Conservation (phyloP, 768 basidiomycete species). For the Flagelloscypha sp. region DNA sequence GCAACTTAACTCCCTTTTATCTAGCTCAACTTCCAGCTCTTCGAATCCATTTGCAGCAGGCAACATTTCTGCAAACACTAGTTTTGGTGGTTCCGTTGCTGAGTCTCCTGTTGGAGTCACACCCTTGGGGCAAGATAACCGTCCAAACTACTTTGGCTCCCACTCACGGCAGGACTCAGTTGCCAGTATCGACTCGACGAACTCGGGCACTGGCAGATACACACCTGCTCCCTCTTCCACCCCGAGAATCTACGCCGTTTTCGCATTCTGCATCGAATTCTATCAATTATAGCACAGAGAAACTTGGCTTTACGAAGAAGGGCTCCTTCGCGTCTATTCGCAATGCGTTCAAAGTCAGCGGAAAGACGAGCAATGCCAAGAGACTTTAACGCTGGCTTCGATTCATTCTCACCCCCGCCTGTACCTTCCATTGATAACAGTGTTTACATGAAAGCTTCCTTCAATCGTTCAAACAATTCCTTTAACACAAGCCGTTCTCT, state of each 20-base stretch:
- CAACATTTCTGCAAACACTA: conserved; percentile 17
- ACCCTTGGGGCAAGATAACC: conserved; percentile 35
- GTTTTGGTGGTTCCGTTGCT: conserved; percentile 33
- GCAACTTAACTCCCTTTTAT: too few species aligned
- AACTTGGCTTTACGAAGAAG: conserved; percentile 66
- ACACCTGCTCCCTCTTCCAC: conserved; percentile 2
- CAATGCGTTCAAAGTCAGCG: conserved; percentile 78
- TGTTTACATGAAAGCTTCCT: conserved; percentile 70
- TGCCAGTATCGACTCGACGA: conserved; percentile 67
- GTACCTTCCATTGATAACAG: conserved; percentile 63
- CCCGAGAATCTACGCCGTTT: conserved; percentile 45
- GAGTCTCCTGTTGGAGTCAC: conserved; percentile 62
- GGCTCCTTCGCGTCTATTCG: conserved; percentile 80
- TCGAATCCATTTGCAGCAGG: too few species aligned
- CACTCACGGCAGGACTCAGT: conserved; percentile 75
- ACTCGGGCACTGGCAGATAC: conserved; percentile 50
- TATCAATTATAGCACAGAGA: conserved; percentile 40
- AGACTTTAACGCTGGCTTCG: too few species aligned
- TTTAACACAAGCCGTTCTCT: conserved; percentile 52
- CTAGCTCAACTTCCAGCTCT: too few species aligned
- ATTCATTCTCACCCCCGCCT: too few species aligned
- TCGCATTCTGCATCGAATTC: conserved; percentile 69
- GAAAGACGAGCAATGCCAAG: conserved; percentile 49
- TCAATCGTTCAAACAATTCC: conserved; percentile 75
- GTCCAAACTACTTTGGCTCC: conserved; percentile 50